These are phyloP conservation scores for Hymenoscyphus salicellus DNA, from an alignment of 2,329 filamentous ascomycete genomes.

Conservation along the genomic window DNA sequence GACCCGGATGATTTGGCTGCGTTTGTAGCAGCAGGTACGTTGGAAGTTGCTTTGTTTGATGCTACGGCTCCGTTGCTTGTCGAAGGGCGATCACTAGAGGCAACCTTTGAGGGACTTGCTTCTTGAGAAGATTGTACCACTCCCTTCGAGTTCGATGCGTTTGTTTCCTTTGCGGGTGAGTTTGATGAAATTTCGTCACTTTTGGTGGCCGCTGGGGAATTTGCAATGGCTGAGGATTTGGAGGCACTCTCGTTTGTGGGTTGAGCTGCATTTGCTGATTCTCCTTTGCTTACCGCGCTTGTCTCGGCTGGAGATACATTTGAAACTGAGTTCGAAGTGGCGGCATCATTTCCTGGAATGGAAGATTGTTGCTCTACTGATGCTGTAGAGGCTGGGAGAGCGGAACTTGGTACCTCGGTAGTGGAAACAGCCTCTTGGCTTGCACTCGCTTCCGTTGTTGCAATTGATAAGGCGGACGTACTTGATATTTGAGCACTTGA, in stretches of 20 bases:
- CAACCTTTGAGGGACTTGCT: not conserved
- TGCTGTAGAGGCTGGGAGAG: too few species aligned
- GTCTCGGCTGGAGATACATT: not conserved
- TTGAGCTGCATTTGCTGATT: not conserved
- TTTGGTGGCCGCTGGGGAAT: not conserved
- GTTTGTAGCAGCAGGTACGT: not conserved
- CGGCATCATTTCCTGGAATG: too few species aligned
- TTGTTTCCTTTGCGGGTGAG: not conserved
- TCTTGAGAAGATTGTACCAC: not conserved
- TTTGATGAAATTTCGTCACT: not conserved
- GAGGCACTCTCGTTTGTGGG: not conserved
- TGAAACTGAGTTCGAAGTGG: not conserved
- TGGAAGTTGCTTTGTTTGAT: not conserved
- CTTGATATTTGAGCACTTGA: not conserved
- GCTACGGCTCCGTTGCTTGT: not conserved
- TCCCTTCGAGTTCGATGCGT: not conserved
- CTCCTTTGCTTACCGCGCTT: not conserved
- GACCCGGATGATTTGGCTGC: not conserved
- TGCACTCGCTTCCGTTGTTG: not conserved
- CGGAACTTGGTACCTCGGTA: too few species aligned
- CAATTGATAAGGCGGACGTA: not conserved
- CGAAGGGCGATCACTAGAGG: not conserved
- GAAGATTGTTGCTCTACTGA: too few species aligned
- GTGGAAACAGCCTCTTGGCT: not conserved
- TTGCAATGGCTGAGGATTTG: not conserved